Base-by-base conservation (phyloP, 202 grass and related monocot genomes). In the Bolboschoenoplectus hybrid region DNA sequence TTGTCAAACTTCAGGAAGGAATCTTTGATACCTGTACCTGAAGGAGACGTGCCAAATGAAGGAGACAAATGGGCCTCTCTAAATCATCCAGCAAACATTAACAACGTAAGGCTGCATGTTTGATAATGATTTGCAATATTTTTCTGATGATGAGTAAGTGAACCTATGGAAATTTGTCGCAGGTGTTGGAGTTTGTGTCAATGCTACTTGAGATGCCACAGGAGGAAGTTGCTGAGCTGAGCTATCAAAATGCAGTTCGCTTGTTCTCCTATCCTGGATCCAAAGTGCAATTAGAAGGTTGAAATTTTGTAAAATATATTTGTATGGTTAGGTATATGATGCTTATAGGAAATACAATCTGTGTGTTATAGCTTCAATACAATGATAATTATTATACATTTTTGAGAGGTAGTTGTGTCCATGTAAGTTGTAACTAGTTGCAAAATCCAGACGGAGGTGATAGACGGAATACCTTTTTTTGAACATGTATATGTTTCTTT, bases 251-350 rank as follows among this genome's bases (percentile, higher is more conserved):
- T 84, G 91, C 93, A 20, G 82, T 60, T 53, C 88, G 88, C 41
- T 84, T 98, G 44, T 98, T 98, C 78, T 91, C 92, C 32, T 98
- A 92, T 85, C 93, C 89, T 86, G 88, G 93, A 84, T 96, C 97
- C n/a, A 98, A 94, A 86, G 68, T 94, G 82, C 56, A 82, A 51
- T 16, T 8, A 50, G 82, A 96, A 57, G 66, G 61, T 47, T 74
- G 80, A 88, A 88, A 35, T 67, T 46, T 74, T 39, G 85, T 13
- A 58, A 63, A 77, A 10, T 50, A 39, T 6, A 45, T 45, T 35
- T 83, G 4, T 83, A 32, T 32, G 5, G 50, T 89, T 65, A 82
- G 44, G 52, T 45, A 14, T 13, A 2, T 87, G 47, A 75, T 78
- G 52, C 17, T 39, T 56, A 40, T n/a, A 36, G 49, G 39, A 38